These are phyloP conservation scores for Sungouiella blattae DNA, from an alignment of 805 yeast species.

Conservation along the genomic window DNA sequence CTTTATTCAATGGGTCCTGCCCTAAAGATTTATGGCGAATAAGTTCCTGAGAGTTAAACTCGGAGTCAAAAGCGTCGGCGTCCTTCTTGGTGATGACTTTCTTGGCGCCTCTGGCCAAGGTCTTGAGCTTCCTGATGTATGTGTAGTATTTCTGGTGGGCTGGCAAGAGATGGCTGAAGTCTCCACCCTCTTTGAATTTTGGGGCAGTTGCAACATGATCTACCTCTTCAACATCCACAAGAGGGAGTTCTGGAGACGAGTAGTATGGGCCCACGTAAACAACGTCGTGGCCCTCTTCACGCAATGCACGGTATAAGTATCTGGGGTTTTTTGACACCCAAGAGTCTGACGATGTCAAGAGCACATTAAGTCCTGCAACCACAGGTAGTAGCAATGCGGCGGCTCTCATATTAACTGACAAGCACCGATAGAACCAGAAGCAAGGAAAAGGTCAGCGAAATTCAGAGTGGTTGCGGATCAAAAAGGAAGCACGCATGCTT, in stretches of 20 bases:
- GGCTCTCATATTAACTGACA: constrained; percentile 3
- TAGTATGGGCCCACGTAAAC: constrained; percentile 30
- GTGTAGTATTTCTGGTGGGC: constrained; percentile 29
- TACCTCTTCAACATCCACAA: neutral
- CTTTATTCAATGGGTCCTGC: constrained; percentile 31
- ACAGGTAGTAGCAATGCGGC: constrained; percentile 4
- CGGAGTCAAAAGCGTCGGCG: constrained; percentile 1
- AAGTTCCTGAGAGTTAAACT: neutral
- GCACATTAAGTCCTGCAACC: constrained; percentile 22
- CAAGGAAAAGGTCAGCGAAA: too few relatives aligned
- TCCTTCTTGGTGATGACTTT: constrained; percentile 13
- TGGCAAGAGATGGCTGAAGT: constrained; percentile 30
- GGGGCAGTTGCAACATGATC: neutral
- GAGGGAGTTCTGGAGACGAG: constrained; percentile 7
- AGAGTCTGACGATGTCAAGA: constrained; percentile 31
- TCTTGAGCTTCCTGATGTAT: constrained; percentile 13
- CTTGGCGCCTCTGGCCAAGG: constrained; percentile 18
- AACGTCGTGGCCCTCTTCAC: constrained; percentile 29
- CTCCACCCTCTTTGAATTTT: constrained; percentile 19
- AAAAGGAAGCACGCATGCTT: too few relatives aligned
- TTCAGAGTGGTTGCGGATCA: too few relatives aligned
- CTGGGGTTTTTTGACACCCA: constrained; percentile 38
- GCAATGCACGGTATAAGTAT: constrained; percentile 24
- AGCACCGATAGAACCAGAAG: neutral
- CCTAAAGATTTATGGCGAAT: constrained; percentile 19